Evolutionary conservation across 1,139 yeast species (phyloP), one percentile per base, ranked within the genome.

Genomic region (Pneumocystis carinii): DNA sequence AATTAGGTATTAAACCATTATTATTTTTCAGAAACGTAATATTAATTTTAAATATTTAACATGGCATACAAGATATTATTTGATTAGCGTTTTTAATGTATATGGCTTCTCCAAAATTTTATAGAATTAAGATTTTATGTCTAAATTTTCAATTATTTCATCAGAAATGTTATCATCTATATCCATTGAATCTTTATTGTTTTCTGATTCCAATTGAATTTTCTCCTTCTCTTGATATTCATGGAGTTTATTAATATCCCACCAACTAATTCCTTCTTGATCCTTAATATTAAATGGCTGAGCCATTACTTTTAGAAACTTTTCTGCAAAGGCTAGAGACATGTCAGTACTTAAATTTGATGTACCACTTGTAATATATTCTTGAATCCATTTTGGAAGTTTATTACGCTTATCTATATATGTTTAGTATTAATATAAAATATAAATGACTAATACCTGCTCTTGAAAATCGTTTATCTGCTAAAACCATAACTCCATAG

Each of bases 401-500:
- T 92, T 98, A 61, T 78, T 80, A 69, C 88, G 84, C 75, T 90
- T 94, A 68, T 90, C 81, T 0, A 24, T 24, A 24, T 48, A 24
- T 24, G 29, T 24, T 48, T 12, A 48, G 24, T 19, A 48, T 12
- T 48, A 48, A 48, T 39, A 39, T 10, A 48, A 48, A 24, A 24
- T 2, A 48, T 24, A 24, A 48, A 48, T 48, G n/a, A 12, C 12
- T 24, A 24, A 24, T 41, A 41, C 55, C 55, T 48, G 92, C 81
- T 19, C 67, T 63, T 27, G 64, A 64, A 73, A 92, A 92, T 72
- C 99, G 79, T 69, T 96, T 79, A 74, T 92, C 99, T 0, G 98
- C 98, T 66, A 92, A 76, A 62, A 92, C 97, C 99, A 92, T 92
- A 70, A 94, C 87, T 66, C 99, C 99, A 73, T 94, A 92, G 75